phyloP scores from a whole-genome alignment of 2,329 filamentous ascomycete genomes.

The Blastomyces percursus region DNA sequence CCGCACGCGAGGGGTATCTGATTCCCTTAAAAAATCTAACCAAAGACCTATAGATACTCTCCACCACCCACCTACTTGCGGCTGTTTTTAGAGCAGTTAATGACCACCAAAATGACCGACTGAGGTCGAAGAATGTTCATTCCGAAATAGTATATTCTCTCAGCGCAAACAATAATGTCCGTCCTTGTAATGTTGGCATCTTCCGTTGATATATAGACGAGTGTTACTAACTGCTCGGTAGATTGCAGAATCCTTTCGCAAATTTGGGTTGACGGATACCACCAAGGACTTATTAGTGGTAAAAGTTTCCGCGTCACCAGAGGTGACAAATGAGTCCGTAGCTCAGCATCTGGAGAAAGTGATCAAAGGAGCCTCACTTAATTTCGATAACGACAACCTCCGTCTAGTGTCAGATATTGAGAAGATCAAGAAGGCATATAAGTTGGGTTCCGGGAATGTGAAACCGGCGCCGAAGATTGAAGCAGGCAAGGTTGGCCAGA shows the following conservation, averaged over 20 bases:
- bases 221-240: conserved; percentile 27
- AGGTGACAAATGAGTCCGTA: conserved; percentile 38
- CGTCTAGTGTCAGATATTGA: conserved; percentile 49
- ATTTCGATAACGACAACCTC: conserved; percentile 56
- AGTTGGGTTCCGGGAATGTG: conserved; percentile 54
- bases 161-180: conserved; percentile 71
- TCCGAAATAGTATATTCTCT: conserved; percentile 76
- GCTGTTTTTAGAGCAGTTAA: conserved; percentile 69
- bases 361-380: conserved; percentile 50
- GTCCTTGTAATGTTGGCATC: conserved; percentile 15
- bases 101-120: conserved; percentile 46
- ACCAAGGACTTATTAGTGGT: conserved; percentile 67
- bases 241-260: conserved; percentile 86
- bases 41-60: conserved; percentile 49
- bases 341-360: conserved; percentile 50
- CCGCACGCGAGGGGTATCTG: neutral
- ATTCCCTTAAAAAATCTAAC: neutral
- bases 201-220: neutral
- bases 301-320: conserved; percentile 55
- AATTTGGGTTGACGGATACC: conserved; percentile 65
- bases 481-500: conserved; percentile 16
- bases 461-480: conserved; percentile 18
- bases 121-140: conserved; percentile 77
- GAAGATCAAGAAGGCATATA: conserved; percentile 76
- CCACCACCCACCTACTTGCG: conserved; percentile 59